These are phyloP conservation scores for Cadophora sp. DNA, from an alignment of 2,329 filamentous ascomycete genomes.

Conservation along the genomic window DNA sequence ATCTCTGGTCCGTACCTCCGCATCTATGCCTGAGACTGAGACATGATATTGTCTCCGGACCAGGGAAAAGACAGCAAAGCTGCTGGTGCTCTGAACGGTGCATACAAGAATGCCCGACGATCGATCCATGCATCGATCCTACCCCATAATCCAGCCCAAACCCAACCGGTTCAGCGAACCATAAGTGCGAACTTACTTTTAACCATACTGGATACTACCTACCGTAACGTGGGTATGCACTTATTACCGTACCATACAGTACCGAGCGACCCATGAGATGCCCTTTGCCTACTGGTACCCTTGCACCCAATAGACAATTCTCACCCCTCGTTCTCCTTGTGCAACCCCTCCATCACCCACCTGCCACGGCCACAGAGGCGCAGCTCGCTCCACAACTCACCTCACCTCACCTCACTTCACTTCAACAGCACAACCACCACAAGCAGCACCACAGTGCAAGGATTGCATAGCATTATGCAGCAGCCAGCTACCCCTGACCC, in stretches of 20 bases:
- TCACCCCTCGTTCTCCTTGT: background rate
- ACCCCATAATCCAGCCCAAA: background rate
- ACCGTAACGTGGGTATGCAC: too few species aligned
- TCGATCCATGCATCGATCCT: background rate
- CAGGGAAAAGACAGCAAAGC: background rate
- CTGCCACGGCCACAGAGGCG: background rate
- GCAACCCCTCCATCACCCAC: background rate
- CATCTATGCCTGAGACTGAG: background rate
- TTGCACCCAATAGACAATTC: too few species aligned
- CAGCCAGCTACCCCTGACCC: background rate
- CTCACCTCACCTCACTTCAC: background rate
- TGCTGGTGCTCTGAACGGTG: too few species aligned
- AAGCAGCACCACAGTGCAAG: background rate
- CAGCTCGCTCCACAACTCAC: background rate
- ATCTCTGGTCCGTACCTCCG: background rate
- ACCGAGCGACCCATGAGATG: background rate
- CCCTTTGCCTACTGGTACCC: background rate
- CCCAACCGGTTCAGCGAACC: slow-evolving; percentile 8
- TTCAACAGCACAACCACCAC: background rate
- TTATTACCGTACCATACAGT: background rate
- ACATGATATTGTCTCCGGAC: background rate
- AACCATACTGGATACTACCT: background rate
- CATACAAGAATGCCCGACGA: background rate
- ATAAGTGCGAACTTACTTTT: background rate
- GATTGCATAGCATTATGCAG: slow-evolving; percentile 8